These are phyloP conservation scores for Penicillium vulpinum DNA, from an alignment of 2,329 filamentous ascomycete genomes.

Conservation along the genomic window DNA sequence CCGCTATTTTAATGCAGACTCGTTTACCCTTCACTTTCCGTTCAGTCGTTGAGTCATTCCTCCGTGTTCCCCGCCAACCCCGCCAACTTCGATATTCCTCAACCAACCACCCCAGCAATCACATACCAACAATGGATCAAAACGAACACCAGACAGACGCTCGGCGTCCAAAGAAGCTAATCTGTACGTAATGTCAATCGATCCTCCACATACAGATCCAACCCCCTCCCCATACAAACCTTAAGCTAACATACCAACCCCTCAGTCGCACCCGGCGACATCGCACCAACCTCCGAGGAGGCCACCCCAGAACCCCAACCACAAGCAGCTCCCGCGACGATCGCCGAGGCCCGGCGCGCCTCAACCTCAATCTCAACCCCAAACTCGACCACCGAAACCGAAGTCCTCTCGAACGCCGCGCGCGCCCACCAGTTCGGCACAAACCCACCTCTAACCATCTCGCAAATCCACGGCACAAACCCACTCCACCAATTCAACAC, in stretches of 20 bases:
- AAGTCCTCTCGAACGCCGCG: constrained; percentile 39
- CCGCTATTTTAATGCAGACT: not conserved
- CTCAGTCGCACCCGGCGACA: constrained; percentile 47
- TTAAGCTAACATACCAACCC: constrained; percentile 10
- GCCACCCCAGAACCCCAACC: constrained; percentile 16
- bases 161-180: constrained; percentile 43
- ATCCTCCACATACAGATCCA: not conserved
- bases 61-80: constrained; percentile 8
- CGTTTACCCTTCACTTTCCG: not conserved
- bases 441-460: constrained; percentile 44
- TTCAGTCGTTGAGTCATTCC: constrained; percentile 5
- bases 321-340: not conserved
- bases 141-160: constrained; percentile 11
- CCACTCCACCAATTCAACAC: constrained; percentile 83
- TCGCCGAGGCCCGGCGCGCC: constrained; percentile 29
- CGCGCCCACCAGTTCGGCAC: constrained; percentile 46
- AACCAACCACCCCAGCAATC: not conserved
- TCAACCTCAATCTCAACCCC: constrained; percentile 35
- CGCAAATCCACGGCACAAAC: constrained; percentile 44
- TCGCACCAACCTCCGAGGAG: constrained; percentile 26
- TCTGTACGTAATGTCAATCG: constrained; percentile 32
- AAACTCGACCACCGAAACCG: constrained; percentile 33
- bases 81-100: constrained; percentile 6
- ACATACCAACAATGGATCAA: constrained; percentile 12
- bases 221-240: not conserved